These are phyloP conservation scores for Leccinum griseonigrum DNA, from an alignment of 1,284 basidiomycete species.

Conservation along the genomic window DNA sequence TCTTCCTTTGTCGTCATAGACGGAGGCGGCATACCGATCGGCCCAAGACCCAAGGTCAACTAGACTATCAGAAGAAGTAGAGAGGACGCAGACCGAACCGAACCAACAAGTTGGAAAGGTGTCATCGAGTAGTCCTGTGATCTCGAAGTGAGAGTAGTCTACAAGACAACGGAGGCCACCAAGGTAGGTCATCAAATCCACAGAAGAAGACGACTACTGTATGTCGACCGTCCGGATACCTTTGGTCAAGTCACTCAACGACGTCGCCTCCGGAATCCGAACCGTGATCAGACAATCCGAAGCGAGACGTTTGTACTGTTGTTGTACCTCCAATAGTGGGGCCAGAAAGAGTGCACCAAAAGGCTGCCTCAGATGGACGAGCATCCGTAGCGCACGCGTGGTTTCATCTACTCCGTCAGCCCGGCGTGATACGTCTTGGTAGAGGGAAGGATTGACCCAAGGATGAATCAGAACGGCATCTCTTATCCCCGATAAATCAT, in stretches of 20 bases:
- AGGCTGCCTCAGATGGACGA: not conserved
- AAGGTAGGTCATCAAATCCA: not conserved
- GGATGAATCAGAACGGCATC: not conserved
- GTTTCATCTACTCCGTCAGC: not conserved
- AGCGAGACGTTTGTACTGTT: not conserved
- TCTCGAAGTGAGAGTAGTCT: not conserved
- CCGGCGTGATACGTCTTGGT: not conserved
- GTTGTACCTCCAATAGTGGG: not conserved
- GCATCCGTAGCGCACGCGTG: not conserved
- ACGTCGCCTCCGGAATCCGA: not conserved
- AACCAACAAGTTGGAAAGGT: not conserved
- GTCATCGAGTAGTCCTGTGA: not conserved
- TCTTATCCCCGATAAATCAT: not conserved
- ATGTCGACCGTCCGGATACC: not conserved
- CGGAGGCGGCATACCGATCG: not conserved
- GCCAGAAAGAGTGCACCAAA: not conserved
- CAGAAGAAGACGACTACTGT: not conserved
- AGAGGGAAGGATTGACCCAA: not conserved
- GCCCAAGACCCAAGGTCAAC: not conserved
- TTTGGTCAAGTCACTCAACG: not conserved
- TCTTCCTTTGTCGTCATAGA: not conserved
- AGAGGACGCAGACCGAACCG: not conserved
- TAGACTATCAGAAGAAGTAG: not conserved
- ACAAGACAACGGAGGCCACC: not conserved
- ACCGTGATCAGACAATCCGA: not conserved